These are phyloP conservation scores for Exophiala bonariae DNA, from an alignment of 2,329 filamentous ascomycete species.

Conservation along the genomic window DNA sequence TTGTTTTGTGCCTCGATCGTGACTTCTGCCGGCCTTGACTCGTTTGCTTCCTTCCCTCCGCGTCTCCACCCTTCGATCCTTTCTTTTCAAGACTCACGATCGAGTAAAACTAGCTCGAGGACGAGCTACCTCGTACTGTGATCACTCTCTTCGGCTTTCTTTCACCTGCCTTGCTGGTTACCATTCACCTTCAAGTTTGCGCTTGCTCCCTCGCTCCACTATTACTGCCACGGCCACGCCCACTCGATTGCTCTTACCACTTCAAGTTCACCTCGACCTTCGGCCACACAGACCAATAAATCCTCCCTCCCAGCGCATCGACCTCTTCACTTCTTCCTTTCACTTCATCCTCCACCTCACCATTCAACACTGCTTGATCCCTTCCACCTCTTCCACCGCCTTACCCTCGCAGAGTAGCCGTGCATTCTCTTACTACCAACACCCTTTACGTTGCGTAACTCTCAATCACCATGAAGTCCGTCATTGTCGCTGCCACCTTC, in stretches of 20 bases:
- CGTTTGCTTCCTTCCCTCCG: not conserved
- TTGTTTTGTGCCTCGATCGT: not conserved
- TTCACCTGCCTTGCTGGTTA: too few species aligned
- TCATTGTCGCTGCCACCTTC: conserved; percentile 24
- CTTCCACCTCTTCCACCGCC: conserved; percentile 9
- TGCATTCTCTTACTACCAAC: conserved; percentile 22
- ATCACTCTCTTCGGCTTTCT: too few species aligned
- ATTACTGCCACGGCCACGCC: too few species aligned
- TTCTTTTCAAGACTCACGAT: conserved; percentile 8
- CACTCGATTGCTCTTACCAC: too few species aligned
- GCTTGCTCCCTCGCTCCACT: too few species aligned
- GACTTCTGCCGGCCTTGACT: not conserved
- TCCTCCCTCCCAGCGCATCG: not conserved
- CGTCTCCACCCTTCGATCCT: not conserved
- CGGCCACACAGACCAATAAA: not conserved
- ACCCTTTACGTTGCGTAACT: conserved; percentile 23
- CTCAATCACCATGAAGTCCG: conserved; percentile 31
- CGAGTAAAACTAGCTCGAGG: too few species aligned
- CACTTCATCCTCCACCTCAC: conserved; percentile 7
- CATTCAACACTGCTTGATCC: conserved; percentile 14
- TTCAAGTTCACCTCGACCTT: too few species aligned
- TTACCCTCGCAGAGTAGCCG: conserved; percentile 15
- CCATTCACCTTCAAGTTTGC: too few species aligned
- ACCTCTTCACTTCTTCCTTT: conserved; percentile 1
- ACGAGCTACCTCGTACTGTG: too few species aligned